These are phyloP conservation scores for Hemileia vastatrix DNA, from an alignment of 1,284 basidiomycete species.

Conservation along the genomic window DNA sequence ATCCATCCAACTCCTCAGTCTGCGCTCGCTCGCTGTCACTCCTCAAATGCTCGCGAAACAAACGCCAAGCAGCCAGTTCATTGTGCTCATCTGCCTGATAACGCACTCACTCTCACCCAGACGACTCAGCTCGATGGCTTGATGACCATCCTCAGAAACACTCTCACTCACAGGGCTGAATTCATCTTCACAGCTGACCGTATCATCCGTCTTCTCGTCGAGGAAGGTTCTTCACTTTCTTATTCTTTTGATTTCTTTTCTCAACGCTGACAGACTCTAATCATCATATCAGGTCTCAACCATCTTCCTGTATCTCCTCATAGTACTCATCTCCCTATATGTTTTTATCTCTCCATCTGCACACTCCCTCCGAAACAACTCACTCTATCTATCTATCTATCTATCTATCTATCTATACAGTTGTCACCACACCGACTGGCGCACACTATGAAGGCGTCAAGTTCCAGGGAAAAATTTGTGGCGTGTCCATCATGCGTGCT, in stretches of 20 bases:
- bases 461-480: constrained; percentile 88
- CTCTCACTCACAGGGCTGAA: constrained; percentile 64
- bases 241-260: not conserved
- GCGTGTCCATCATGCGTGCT: constrained; percentile 71
- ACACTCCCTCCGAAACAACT: not conserved
- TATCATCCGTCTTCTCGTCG: constrained; percentile 55
- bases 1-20: too few species aligned
- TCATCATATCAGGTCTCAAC: constrained; percentile 72
- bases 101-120: constrained; percentile 71
- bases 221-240: constrained; percentile 48
- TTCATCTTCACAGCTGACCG: constrained; percentile 64
- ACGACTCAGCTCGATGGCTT: constrained; percentile 89
- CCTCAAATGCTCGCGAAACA: too few species aligned
- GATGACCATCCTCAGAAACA: constrained; percentile 88
- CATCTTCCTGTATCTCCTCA: constrained; percentile 83
- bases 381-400: constrained; percentile 28
- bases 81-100: constrained; percentile 53
- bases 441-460: constrained; percentile 74
- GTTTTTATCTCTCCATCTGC: fast-evolving
- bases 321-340: constrained; percentile 39
- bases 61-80: too few species aligned
- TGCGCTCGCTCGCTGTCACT: too few species aligned
- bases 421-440: constrained; percentile 52
- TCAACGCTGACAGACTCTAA: not conserved
- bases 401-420: not conserved